These are phyloP conservation scores for Dittrichia graveolens DNA, from an alignment of 129 eudicot genomes.

Conservation along the genomic window DNA sequence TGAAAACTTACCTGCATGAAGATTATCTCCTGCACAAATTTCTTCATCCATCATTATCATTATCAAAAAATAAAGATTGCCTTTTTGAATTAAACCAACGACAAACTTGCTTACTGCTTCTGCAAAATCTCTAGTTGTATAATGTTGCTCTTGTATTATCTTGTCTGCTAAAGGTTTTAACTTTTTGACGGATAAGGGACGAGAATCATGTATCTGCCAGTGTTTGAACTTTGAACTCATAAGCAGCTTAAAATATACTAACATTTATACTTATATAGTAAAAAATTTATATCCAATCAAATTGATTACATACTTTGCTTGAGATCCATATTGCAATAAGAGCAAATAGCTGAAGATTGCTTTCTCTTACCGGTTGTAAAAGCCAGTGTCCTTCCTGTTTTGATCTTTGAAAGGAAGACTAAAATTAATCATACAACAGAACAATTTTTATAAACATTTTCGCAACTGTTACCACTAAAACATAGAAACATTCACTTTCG, in stretches of 20 bases:
- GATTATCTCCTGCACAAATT: conserved; percentile 63
- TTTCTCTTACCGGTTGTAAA: conserved; percentile 61
- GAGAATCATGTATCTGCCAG: conserved; percentile 67
- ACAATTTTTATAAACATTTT: not conserved
- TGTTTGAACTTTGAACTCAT: conserved; percentile 6
- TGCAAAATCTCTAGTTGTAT: conserved; percentile 60
- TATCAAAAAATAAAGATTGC: conserved; percentile 2
- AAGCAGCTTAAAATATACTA: not conserved
- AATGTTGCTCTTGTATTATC: conserved; percentile 69
- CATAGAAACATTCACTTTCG: conserved; percentile 15
- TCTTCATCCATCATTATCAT: conserved; percentile 33
- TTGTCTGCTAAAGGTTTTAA: conserved; percentile 61
- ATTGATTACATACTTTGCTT: conserved; percentile 59
- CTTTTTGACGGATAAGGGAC: conserved; percentile 50
- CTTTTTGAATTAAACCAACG: not conserved
- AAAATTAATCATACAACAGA: conserved; percentile 10
- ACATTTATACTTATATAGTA: not conserved
- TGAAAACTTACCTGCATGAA: conserved; percentile 59
- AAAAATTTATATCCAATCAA: conserved; percentile 2
- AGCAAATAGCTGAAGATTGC: conserved; percentile 83
- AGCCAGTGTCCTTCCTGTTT: conserved; percentile 58
- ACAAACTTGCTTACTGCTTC: conserved; percentile 63
- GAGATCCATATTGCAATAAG: conserved; percentile 82
- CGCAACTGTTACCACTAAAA: conserved; percentile 4
- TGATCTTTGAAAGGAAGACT: conserved; percentile 34